Evolutionary conservation across 1,284 basidiomycete species (phyloP).

Genomic region (Schizophyllum amplum): DNA sequence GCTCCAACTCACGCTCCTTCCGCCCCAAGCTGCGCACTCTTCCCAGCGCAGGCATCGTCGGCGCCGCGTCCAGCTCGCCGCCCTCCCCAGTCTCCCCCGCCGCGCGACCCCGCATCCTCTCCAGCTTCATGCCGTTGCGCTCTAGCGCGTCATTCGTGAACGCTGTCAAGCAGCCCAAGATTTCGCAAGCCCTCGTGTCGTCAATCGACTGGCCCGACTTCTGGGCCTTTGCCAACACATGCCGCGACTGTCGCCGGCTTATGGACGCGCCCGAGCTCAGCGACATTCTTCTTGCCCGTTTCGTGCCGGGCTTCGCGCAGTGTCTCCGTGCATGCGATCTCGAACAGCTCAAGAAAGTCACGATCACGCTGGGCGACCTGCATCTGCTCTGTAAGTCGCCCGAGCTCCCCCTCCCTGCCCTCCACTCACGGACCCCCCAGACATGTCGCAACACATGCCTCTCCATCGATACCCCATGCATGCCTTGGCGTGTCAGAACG

Average conservation of each 20-base stretch:
- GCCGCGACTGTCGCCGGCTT: slow-evolving; percentile 34
- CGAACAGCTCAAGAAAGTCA: slow-evolving; percentile 34
- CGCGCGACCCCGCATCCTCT: slow-evolving; percentile 10
- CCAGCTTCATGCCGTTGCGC: slow-evolving; percentile 14
- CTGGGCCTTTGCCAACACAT: slow-evolving; percentile 42
- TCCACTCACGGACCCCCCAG: slow-evolving; percentile 25
- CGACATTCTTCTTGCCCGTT: slow-evolving; percentile 49
- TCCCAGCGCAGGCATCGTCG: not conserved
- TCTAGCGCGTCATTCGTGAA: slow-evolving; percentile 16
- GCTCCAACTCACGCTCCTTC: not conserved
- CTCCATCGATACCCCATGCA: slow-evolving; percentile 51
- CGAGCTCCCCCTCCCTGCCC: slow-evolving; percentile 9
- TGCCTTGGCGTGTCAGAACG: slow-evolving; percentile 43
- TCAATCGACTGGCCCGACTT: slow-evolving; percentile 46
- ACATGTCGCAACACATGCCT: slow-evolving; percentile 51
- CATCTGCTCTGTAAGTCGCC: slow-evolving; percentile 49
- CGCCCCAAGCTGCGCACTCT: not conserved
- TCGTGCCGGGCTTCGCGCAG: slow-evolving; percentile 47
- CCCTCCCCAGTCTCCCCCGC: not conserved
- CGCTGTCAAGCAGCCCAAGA: slow-evolving; percentile 29
- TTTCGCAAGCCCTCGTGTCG: slow-evolving; percentile 36
- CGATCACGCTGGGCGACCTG: slow-evolving; percentile 48
- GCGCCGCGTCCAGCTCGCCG: not conserved
- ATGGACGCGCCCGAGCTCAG: slow-evolving; percentile 33
- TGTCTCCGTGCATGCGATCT: slow-evolving; percentile 34